Evolutionary conservation across 768 basidiomycete genomes (phyloP).

Genomic region (Collybia sordida): DNA sequence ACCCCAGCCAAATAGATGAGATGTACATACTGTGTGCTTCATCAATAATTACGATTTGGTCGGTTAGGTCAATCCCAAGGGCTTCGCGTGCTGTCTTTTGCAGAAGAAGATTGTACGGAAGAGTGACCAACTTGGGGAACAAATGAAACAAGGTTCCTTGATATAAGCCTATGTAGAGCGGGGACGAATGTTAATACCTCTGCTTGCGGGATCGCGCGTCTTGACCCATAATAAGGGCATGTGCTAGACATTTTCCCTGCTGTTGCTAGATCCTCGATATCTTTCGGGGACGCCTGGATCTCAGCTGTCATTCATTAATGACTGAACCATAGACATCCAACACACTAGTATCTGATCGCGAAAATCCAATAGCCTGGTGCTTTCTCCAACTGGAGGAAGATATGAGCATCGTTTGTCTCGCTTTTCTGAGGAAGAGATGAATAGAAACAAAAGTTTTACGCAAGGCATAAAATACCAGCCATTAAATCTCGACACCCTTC

Average conservation of each 20-base stretch:
- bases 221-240: conserved; percentile 93
- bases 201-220: conserved; percentile 86
- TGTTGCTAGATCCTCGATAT: conserved; percentile 88
- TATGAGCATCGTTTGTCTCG: conserved; percentile 72
- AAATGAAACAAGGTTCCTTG: background rate
- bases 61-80: conserved; percentile 79
- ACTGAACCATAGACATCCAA: conserved; percentile 7
- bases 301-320: background rate
- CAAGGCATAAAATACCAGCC: conserved; percentile 46
- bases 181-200: conserved; percentile 49
- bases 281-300: conserved; percentile 78
- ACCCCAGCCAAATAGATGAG: background rate
- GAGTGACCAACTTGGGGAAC: conserved; percentile 67
- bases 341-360: conserved; percentile 83
- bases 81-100: conserved; percentile 83
- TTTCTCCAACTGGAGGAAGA: conserved; percentile 71
- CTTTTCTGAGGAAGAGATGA: conserved; percentile 40
- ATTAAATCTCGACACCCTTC: conserved; percentile 85
- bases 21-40: conserved; percentile 87
- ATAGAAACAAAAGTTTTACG: background rate
- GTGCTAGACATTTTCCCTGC: conserved; percentile 66
- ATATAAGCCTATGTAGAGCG: too few species aligned
- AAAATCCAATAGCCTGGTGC: conserved; percentile 72
- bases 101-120: conserved; percentile 92
- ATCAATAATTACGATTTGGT: conserved; percentile 89